phyloP scores from a whole-genome alignment of 208 protist species.

The Crithidia brevicula region DNA sequence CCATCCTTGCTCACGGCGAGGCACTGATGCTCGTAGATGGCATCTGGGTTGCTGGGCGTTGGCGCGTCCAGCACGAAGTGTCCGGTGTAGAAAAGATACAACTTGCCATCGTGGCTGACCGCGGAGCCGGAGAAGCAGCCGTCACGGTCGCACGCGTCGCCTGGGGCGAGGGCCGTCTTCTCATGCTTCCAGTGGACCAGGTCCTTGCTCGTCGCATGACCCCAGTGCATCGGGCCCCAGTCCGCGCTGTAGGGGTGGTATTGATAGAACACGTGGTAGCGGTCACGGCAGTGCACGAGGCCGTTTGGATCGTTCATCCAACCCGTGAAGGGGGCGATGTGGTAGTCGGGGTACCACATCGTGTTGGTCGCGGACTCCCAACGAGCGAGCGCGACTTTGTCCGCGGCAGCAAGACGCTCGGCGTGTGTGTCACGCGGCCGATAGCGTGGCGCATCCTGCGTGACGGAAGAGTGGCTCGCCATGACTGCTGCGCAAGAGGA shows the following conservation, averaged over 20 bases:
- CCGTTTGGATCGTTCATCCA: slow-evolving; percentile 60
- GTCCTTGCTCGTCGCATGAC: slow-evolving; percentile 49
- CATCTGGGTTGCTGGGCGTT: slow-evolving; percentile 26
- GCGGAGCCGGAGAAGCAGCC: slow-evolving; percentile 64
- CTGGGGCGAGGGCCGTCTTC: slow-evolving; percentile 40
- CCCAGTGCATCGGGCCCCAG: slow-evolving; percentile 72
- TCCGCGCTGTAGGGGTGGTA: slow-evolving; percentile 51
- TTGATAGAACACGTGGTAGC: slow-evolving; percentile 65
- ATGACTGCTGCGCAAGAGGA: not conserved
- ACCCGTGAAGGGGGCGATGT: slow-evolving; percentile 41
- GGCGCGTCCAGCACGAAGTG: slow-evolving; percentile 39
- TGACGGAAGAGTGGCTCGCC: slow-evolving; percentile 2
- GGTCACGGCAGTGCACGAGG: slow-evolving; percentile 33
- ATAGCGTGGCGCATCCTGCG: slow-evolving; percentile 21
- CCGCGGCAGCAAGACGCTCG: slow-evolving; percentile 35
- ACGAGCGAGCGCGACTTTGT: slow-evolving; percentile 6
- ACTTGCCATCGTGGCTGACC: slow-evolving; percentile 36
- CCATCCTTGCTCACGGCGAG: slow-evolving; percentile 54
- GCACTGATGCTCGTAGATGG: slow-evolving; percentile 56
- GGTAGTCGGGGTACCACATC: slow-evolving; percentile 54
- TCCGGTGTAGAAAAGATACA: slow-evolving; percentile 66
- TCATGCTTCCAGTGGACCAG: slow-evolving; percentile 56
- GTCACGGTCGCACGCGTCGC: slow-evolving; percentile 50
- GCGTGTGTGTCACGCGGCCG: slow-evolving; percentile 26
- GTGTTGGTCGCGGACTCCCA: slow-evolving; percentile 19